Evolutionary conservation across 2,329 filamentous ascomycete species (phyloP), one percentile per base, ranked within the genome.

Genomic region (Huntiella decipiens): DNA sequence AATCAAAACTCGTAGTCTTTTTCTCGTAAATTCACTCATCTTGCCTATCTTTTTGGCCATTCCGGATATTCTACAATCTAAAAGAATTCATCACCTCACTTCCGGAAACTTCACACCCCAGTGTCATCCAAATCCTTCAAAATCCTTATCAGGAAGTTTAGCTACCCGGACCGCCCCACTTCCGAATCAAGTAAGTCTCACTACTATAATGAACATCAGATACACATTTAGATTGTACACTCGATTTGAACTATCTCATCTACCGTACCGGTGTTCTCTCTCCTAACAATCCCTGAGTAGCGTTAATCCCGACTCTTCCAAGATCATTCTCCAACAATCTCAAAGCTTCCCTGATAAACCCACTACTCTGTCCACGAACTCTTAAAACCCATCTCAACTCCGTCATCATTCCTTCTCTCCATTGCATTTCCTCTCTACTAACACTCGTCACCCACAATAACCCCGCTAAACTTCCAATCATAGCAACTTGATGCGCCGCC

Each of bases 1-100:
- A 52, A 85, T 80, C 1, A 85, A 65, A n/a, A 62, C 53, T 4
- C 39, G 33, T 6, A 5, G 17, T 4, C 22, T 28, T 28, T 28
- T 28, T 28, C 22, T 28, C 8, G 22, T 28, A 28, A 28, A 7
- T 28, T 28, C 22, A 28, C 22, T 28, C 22, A 28, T 28, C 22
- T 28, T 28, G 22, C 6, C 6, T 10, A 3, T 28, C 17, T 44
- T 31, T 31, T 31, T 42, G 11, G 12, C n/a, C 13, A 11, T 15
- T 33, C 12, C 5, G 34, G 40, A 43, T 28, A 28, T 10, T 28
- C 22, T 7, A 28, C 22, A 28, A 12, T 38, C n/a, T 15, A 38
- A 7, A 38, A 38, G 36, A 38, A 17, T 15, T 13, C 36, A 38
- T 38, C 36, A 38, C 36, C 13, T 13, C 16, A 38, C 16, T 38